Base-by-base conservation (phyloP, 352 stramenopile species). In the Pythium brachiatum region DNA sequence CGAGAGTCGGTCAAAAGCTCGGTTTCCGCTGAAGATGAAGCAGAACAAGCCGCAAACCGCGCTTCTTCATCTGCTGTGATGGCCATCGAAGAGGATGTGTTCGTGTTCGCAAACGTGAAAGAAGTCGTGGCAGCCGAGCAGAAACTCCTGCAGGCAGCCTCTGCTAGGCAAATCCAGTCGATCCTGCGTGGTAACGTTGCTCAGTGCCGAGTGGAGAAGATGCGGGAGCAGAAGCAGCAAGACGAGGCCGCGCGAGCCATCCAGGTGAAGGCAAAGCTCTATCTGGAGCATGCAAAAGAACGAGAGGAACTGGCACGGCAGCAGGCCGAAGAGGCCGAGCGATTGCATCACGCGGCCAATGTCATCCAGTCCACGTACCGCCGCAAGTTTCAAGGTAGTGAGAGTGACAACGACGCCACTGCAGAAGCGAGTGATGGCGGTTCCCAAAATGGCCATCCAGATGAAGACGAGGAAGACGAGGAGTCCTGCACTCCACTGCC, bases 1-100 rank as follows among this genome's bases (percentile, higher is more conserved):
- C 72, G 58, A n/a, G 62, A 69, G 25, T 69, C 62, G 0, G 53
- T 48, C 59, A 58, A 53, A 39, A 72, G 59, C 48, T 18, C 41
- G 1, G 21, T 56, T 32, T 50, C 41, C 13, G 21, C 1, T 18
- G 32, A 27, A 55, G 20, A 39, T n/a, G 29, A 58, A 39, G 31
- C 3, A 39, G 39, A 53, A 8, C 36, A 54, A 7, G 13, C 2
- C 23, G 15, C 23, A 21, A n/a, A 53, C 34, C 16, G 4, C 11
- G 11, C 21, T 27, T 8, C 20, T 8, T 12, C 9, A 0, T 16
- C 29, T 2, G 8, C 38, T 0, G 26, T 7, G 0, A 55, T 62
- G 6, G 13, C 58, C 3, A 25, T 62, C 9, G 20, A 53, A 31
- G 61, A 68, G 31, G 41, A 47, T 2, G 31, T 57, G 0, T 26